Evolutionary conservation across 169 alveolate genomes (phyloP), one percentile per base, ranked within the genome.

Genomic region (Babesia bigemina): DNA sequence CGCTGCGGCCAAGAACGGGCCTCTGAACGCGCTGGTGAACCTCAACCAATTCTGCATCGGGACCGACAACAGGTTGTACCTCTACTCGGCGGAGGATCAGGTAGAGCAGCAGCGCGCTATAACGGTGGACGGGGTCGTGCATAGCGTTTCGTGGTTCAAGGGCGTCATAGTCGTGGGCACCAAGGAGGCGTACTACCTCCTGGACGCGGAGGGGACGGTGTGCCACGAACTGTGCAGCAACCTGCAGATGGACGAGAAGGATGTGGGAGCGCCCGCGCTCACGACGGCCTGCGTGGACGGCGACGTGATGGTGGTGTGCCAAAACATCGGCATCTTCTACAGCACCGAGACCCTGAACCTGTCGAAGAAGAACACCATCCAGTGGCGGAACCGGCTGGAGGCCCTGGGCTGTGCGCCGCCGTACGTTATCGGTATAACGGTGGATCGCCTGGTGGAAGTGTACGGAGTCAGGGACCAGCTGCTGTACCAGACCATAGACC

Each of bases 301-400:
- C 17, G 89, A 82, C 28, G 60, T 82, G 13, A 82, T 82, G 89
- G 79, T 82, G 28, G 75, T 82, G 24, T 82, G 89, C 48, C 78
- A 82, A 28, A 75, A 82, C 72, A 82, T 82, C 45, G 89, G 89
- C 17, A 76, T 82, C 19, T 82, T 82, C 63, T 82, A 82, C 50
- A 82, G 74, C 72, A 53, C 65, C 19, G 79, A 82, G 49, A 73
- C 86, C 14, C 19, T 73, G 78, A 70, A 61, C 60, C 55, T 82
- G 36, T 82, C 89, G 53, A 29, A 63, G 66, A 82, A 73, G 22
- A 82, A 82, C 70, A 82, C 85, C 1, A 82, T 82, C 17, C 85
- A 62, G 45, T 82, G 89, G 89, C 52, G 79, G 28, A 70, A 70
- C 50, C 21, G 55, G 8, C 75, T 82, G 49, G 71, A 45, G 48